A percentile compares a stretch with the other conserved stretches of the same genome.
These are phyloP conservation scores for Saussurea involucrata DNA, from an alignment of 129 eudicot species.

Conservation along the genomic window DNA sequence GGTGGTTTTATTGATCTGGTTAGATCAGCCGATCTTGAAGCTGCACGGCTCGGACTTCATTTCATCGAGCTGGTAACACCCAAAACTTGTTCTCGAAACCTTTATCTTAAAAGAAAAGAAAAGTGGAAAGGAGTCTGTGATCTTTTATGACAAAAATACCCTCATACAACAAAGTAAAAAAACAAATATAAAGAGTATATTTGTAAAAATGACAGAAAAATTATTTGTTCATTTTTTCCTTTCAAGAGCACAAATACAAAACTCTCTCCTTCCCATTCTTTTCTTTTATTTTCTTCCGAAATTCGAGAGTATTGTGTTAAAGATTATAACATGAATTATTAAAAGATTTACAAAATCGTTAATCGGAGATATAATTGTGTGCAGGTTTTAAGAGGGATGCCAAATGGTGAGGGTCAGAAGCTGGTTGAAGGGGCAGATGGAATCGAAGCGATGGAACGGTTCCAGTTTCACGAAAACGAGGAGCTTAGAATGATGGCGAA, in stretches of 20 bases:
- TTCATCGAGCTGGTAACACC: slow-evolving; percentile 74
- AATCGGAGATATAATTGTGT: background rate
- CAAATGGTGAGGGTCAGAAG: slow-evolving; percentile 84
- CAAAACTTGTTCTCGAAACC: background rate
- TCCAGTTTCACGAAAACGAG: slow-evolving; percentile 86
- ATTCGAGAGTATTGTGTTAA: background rate
- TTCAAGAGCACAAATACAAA: no score
- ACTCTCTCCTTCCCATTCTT: no score
- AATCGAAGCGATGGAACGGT: slow-evolving; percentile 90
- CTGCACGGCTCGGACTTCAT: slow-evolving; percentile 90
- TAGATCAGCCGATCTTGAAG: slow-evolving; percentile 87
- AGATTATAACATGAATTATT: background rate
- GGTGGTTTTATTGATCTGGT: slow-evolving; percentile 69
- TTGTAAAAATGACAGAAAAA: no score
- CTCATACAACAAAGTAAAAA: background rate
- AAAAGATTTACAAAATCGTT: background rate
- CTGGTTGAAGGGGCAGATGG: slow-evolving; percentile 93
- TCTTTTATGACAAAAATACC: background rate
- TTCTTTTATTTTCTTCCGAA: background rate
- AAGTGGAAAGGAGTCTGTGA: background rate
- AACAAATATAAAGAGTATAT: background rate
- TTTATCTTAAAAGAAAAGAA: no score
- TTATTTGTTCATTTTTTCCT: no score
- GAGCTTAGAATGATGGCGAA: slow-evolving; percentile 83
- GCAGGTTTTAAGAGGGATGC: slow-evolving; percentile 95